Evolutionary conservation across 2,329 filamentous ascomycete species (phyloP).

Genomic region (Alternaria angustiovoidea): DNA sequence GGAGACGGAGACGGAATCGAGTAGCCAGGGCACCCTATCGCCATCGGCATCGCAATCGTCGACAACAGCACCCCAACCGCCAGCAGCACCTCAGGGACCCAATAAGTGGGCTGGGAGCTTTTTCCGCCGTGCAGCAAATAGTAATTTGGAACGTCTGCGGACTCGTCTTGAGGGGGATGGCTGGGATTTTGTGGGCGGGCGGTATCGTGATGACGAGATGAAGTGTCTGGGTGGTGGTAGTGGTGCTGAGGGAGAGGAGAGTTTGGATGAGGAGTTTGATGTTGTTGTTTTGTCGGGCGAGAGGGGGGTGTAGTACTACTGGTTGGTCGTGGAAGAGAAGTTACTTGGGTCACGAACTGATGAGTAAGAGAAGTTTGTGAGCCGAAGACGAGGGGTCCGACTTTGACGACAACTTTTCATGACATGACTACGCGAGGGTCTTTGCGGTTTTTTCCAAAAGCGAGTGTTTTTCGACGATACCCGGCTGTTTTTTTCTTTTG

Average conservation of each 20-base stretch:
- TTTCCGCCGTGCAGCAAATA: constrained; percentile 36
- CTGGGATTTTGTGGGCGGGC: constrained; percentile 45
- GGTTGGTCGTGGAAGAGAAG: too few species aligned
- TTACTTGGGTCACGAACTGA: too few species aligned
- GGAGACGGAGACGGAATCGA: not conserved
- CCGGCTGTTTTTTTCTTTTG: too few species aligned
- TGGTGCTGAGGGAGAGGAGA: constrained; percentile 31
- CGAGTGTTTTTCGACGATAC: too few species aligned
- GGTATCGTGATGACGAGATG: constrained; percentile 32
- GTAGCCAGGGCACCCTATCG: not conserved
- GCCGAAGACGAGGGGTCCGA: too few species aligned
- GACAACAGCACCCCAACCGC: not conserved
- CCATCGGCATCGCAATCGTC: not conserved
- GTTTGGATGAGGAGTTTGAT: constrained; percentile 47
- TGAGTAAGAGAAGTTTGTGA: too few species aligned
- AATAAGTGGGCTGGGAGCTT: constrained; percentile 27
- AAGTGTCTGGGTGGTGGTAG: constrained; percentile 21
- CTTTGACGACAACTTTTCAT: too few species aligned
- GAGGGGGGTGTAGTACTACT: not conserved
- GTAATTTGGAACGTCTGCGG: constrained; percentile 41
- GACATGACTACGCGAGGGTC: too few species aligned
- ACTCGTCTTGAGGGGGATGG: constrained; percentile 43
- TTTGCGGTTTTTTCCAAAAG: too few species aligned
- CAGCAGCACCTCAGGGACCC: too few species aligned
- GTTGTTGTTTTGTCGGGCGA: constrained; percentile 13